Percentiles rank a stretch among this genome's conserved stretches.
Conservation (phyloP, 768 basidiomycete species). For the Boletus subcaerulescens region DNA sequence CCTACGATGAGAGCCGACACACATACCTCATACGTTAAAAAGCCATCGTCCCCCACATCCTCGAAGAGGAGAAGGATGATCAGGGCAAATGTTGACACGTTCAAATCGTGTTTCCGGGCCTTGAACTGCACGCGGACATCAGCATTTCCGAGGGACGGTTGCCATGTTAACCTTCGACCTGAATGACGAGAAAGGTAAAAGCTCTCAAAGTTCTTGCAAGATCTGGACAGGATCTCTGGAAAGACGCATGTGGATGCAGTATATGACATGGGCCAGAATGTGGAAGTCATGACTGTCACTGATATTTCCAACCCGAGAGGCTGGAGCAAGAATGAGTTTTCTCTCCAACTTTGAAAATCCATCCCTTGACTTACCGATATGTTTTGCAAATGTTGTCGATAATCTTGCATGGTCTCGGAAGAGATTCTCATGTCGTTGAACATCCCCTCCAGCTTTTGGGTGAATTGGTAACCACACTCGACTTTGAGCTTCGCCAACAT, state of each 20-base stretch:
- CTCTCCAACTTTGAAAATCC: not conserved
- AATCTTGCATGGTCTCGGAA: conserved; percentile 74
- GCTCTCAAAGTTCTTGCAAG: conserved; percentile 76
- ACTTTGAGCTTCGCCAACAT: conserved; percentile 98
- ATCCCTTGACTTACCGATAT: conserved; percentile 48
- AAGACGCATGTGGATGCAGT: conserved; percentile 63
- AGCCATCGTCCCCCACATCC: conserved; percentile 59
- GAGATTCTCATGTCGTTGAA: conserved; percentile 96
- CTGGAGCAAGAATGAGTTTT: conserved; percentile 39
- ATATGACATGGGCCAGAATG: conserved; percentile 90
- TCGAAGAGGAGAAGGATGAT: conserved; percentile 90
- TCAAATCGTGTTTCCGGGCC: conserved; percentile 77
- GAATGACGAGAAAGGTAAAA: conserved; percentile 90
- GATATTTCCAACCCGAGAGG: conserved; percentile 73
- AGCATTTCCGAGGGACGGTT: conserved; percentile 83
- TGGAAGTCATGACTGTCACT: conserved; percentile 93
- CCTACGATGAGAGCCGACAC: not conserved
- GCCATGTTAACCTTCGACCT: conserved; percentile 90
- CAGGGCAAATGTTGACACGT: conserved; percentile 85
- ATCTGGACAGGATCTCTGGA: conserved; percentile 57
- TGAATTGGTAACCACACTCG: conserved; percentile 95
- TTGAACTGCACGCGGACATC: conserved; percentile 87
- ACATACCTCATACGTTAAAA: conserved; percentile 73
- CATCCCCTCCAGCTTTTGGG: conserved; percentile 98
- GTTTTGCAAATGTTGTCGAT: conserved; percentile 57